Evolutionary conservation across 1,284 basidiomycete genomes (phyloP).

Genomic region (Ceratobasidium papillatum): DNA sequence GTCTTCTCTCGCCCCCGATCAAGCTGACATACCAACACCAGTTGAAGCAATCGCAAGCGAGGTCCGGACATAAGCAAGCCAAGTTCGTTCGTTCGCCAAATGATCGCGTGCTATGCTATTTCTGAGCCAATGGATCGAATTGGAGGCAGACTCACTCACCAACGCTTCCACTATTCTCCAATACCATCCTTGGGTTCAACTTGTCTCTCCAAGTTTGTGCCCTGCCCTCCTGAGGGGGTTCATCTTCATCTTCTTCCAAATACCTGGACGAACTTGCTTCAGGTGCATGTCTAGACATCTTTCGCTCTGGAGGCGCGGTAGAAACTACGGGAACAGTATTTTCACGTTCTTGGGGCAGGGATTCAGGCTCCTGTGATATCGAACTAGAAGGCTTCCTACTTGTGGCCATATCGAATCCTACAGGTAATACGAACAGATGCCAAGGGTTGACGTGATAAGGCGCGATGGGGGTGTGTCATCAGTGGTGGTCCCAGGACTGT

Average conservation of each 20-base stretch:
- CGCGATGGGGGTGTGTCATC: not conserved
- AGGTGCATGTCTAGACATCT: slow-evolving; percentile 2
- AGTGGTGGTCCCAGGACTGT: not conserved
- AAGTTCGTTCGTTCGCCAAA: slow-evolving; percentile 55
- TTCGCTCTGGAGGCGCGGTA: slow-evolving; percentile 14
- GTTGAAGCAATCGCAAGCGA: slow-evolving; percentile 62
- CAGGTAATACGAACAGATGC: not conserved
- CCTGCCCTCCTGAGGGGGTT: not conserved
- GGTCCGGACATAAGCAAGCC: slow-evolving; percentile 57
- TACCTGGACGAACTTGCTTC: not conserved
- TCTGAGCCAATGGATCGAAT: not conserved
- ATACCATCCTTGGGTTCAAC: slow-evolving; percentile 23
- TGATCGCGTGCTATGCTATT: slow-evolving; percentile 54
- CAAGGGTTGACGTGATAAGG: slow-evolving; percentile 24
- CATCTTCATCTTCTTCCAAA: slow-evolving; percentile 6
- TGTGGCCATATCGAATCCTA: not conserved
- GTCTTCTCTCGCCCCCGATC: not conserved
- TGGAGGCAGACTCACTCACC: slow-evolving; percentile 32
- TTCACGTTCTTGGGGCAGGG: not conserved
- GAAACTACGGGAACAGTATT: slow-evolving; percentile 2
- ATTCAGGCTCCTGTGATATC: not conserved
- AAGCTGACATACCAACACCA: slow-evolving; percentile 62
- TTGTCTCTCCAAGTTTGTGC: not conserved
- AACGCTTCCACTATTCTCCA: slow-evolving; percentile 45
- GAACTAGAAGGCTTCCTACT: not conserved